Percentiles rank a stretch among this genome's conserved stretches.
Conservation (phyloP, 352 stramenopile genomes). For the Phytophthora sp. region DNA sequence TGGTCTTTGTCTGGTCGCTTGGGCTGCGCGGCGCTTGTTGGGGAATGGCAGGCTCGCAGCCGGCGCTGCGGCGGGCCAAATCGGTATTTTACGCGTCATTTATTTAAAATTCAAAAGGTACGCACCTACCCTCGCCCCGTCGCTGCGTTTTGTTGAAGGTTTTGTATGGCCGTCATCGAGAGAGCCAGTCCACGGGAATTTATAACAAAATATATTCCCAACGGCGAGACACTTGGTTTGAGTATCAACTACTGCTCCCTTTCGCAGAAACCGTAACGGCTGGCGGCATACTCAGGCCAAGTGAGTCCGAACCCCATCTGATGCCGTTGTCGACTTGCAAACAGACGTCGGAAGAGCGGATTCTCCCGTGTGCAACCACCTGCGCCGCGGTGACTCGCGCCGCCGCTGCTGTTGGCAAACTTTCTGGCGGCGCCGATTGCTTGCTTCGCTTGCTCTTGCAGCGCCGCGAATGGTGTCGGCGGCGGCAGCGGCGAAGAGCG, state of each 20-base stretch:
- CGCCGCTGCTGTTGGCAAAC: too few species aligned
- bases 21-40: constrained; percentile 35
- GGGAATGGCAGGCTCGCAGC: constrained; percentile 33
- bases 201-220: constrained; percentile 34
- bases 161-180: constrained; percentile 17
- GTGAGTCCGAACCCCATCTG: constrained; percentile 1
- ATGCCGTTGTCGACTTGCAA: constrained; percentile 26
- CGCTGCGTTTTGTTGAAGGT: not conserved
- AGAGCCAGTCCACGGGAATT: constrained; percentile 33
- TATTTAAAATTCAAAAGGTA: constrained; percentile 22
- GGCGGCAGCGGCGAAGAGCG: not conserved
- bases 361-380: constrained; percentile 23
- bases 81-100: constrained; percentile 14
- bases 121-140: not conserved
- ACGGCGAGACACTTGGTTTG: constrained; percentile 4
- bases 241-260: constrained; percentile 8
- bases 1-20: constrained; percentile 24
- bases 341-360: constrained; percentile 38
- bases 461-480: too few species aligned
- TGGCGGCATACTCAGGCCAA: constrained; percentile 12
- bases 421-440: too few species aligned
- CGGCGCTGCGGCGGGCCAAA: not conserved
- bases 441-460: too few species aligned
- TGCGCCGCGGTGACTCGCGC: not conserved
- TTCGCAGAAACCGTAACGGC: constrained; percentile 18